A percentile compares a stretch with the other conserved stretches of the same genome.
These are phyloP conservation scores for Colletotrichum sp. DNA, from an alignment of 2,329 filamentous ascomycete genomes.

Conservation along the genomic window DNA sequence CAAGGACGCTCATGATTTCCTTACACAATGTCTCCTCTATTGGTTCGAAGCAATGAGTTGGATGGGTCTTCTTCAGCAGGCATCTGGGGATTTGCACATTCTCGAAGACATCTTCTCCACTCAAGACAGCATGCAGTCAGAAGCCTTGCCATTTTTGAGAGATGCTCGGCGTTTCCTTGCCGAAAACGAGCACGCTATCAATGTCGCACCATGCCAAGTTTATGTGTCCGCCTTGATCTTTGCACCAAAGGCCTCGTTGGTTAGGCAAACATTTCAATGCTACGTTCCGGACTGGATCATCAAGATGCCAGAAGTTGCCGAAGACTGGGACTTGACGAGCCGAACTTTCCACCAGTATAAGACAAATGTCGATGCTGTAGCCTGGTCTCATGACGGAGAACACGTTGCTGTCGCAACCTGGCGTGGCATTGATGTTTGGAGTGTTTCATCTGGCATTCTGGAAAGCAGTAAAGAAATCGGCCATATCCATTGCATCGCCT, in stretches of 20 bases:
- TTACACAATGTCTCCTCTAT: not conserved
- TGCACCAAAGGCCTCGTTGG: not conserved
- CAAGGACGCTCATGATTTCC: not conserved
- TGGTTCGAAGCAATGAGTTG: not conserved
- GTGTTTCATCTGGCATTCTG: too few relatives aligned
- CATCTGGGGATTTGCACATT: not conserved
- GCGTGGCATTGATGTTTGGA: too few relatives aligned
- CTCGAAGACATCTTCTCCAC: not conserved
- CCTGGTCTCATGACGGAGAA: not conserved
- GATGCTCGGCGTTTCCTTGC: not conserved
- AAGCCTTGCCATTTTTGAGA: not conserved
- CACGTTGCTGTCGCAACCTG: not conserved
- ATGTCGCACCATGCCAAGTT: not conserved
- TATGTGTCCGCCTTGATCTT: not conserved
- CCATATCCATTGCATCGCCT: too few relatives aligned
- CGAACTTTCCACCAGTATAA: not conserved
- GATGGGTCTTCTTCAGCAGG: not conserved
- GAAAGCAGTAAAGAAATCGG: too few relatives aligned
- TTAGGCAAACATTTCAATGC: accelerated
- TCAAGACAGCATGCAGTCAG: not conserved
- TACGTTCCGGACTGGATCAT: not conserved
- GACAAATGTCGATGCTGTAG: too few relatives aligned
- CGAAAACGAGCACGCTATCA: not conserved
- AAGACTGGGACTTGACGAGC: not conserved
- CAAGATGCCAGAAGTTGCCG: not conserved